Base-by-base conservation (phyloP, 768 basidiomycete genomes). In the Serendipita sp. region DNA sequence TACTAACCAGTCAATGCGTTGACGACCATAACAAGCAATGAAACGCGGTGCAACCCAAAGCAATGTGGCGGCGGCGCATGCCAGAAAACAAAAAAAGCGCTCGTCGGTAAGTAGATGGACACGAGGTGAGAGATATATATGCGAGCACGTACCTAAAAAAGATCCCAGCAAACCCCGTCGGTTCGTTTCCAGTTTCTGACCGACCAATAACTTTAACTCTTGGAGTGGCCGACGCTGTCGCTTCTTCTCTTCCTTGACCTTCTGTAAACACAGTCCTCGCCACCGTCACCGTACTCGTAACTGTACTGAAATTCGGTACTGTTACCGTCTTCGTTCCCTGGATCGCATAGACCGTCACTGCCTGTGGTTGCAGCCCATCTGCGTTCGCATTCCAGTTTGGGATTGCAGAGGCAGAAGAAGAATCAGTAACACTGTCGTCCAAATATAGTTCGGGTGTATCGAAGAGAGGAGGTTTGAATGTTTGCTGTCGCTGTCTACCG, bases 121-220 rank as follows among this genome's bases (percentile, higher is more conserved):
- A 23, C 23, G 23, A 23, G 23, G 23, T 23, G 23, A 23, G 23
- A 23, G 0, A 23, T 23, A 23, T 23, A 23, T 23, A 23, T 23
- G 23, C 23, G 32, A 32, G 52, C 15, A 58, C 71, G n/a, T 71
- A 85, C 87, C 87, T 89, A 75, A 91, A 91, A 74, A 92, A 91
- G 23, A 91, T 73, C 0, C 79, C 79, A 3, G 71, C 69, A 67
- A 79, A 78, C 1, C 76, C 76, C 7, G 78, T 69, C 1, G 73
- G 38, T 34, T 64, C 52, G 8, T 46, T n/a, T 46, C n/a, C 44
- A n/a, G 44, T 46, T 46, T 11, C 23, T 23, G 44, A 46, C n/a
- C 44, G n/a, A n/a, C 44, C 44, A 11, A 23, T 23, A 23, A 11
- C 44, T 1, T 46, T 1, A 46, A n/a, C 44, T 11, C 44, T 46